Evolutionary conservation across 345 rosid genomes (phyloP), one percentile per base, ranked within the genome.

Genomic region (Toxicodendron radicans): DNA sequence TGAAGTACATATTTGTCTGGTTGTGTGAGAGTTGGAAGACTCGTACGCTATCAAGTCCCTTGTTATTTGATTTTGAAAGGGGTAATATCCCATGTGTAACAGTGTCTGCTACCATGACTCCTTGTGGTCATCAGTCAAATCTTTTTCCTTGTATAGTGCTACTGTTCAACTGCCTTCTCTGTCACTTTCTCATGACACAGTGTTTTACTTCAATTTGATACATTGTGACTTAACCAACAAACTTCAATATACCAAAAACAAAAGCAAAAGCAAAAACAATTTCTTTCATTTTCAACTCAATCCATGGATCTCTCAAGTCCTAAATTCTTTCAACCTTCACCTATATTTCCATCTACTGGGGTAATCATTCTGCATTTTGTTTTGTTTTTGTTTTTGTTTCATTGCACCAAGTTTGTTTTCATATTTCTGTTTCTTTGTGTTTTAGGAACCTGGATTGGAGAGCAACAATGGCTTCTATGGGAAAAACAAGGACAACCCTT

Each of bases 401-500:
- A 38, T 38, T 51, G 43, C 52, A 23, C 33, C 45, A 1, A 18
- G 58, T 24, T 16, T 59, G 48, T 63, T 66, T 43, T 23, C 18
- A 10, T 49, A 49, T 38, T 61, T 67, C 49, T 49, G 48, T 30
- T 58, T 33, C 66, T 60, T 82, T 73, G 68, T 60, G 68, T 43
- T 66, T 71, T 78, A 84, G 89, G 85, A 85, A 64, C 60, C 77
- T 21, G 33, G 71, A 60, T 11, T 83, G 83, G 83, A 80, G 76
- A 41, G 52, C 71, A 82, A 73, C 59, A 54, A 74, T 38, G 63
- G 78, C 71, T n/a, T 81, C 63, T 78, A 75, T 70, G 83, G 84
- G 35, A 79, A 74, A 78, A 78, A 71, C 45, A 79, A 75, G n/a
- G 78, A 68, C 58, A 84, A 87, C 80, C 94, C 92, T 35, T 88